A percentile compares a stretch with the other conserved stretches of the same genome.
Conservation (phyloP, 805 yeast genomes). For the Cyberlindnera subsufficiens region DNA sequence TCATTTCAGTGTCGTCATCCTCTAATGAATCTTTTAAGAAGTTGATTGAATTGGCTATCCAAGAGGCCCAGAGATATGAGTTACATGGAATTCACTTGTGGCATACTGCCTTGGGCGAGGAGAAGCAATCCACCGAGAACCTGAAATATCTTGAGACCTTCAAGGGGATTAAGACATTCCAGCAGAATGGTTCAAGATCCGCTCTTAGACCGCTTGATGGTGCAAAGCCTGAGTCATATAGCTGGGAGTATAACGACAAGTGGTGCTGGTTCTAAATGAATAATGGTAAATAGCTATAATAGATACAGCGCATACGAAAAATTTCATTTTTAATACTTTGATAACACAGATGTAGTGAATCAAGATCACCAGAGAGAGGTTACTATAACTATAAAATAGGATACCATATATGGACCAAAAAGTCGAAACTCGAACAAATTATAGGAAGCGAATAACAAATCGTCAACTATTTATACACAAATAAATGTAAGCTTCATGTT, state of each 20-base stretch:
- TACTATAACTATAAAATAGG: too few relatives aligned
- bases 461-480: too few relatives aligned
- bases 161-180: constrained; percentile 20
- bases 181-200: constrained; percentile 29
- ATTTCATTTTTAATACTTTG: too few relatives aligned
- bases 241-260: constrained; percentile 41
- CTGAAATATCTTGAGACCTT: constrained; percentile 7
- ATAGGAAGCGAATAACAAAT: too few relatives aligned
- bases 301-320: too few relatives aligned
- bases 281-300: too few relatives aligned
- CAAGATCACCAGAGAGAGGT: too few relatives aligned
- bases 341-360: too few relatives aligned
- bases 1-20: constrained; percentile 15
- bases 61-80: constrained; percentile 27
- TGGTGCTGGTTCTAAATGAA: constrained; percentile 40
- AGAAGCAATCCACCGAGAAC: neutral
- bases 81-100: constrained; percentile 31
- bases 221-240: constrained; percentile 11
- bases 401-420: too few relatives aligned
- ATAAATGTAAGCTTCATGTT: too few relatives aligned
- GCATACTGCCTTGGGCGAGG: constrained; percentile 27
- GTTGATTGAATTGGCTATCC: constrained; percentile 27
- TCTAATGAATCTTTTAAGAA: constrained; percentile 19
- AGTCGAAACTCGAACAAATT: too few relatives aligned
- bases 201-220: constrained; percentile 31